Base-by-base conservation (phyloP, 495 filamentous ascomycete genomes). In the Sabuloglossum arenarium region DNA sequence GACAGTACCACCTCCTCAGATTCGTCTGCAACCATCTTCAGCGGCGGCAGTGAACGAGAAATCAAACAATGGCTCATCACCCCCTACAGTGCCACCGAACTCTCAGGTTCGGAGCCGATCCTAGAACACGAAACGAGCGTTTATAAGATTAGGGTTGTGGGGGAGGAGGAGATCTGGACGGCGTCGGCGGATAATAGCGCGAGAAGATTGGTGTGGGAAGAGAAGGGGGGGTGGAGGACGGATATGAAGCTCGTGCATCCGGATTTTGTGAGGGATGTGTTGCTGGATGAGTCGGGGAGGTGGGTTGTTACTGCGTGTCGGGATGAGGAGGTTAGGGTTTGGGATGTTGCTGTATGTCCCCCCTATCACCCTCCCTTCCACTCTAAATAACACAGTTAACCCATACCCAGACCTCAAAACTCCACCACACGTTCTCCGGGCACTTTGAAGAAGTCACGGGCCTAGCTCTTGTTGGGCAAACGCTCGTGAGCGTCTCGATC, bases 381-480 rank as follows among this genome's bases (percentile, higher is more conserved):
- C 14, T 6, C 2, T 4, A 1, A 6, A 19, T 4, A 19, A 10
- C 10, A 8, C 51, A 30, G 23, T 19, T 54, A 3, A 11, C 10
- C 16, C 34, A 62, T 43, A 29, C 34, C 24, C 45, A 74, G 61
- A 85, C 76, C 51, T 91, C 88, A 16, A 75, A 83, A 59, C 73
- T 95, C 47, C 73, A 84, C 60, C 83, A 85, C 63, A 75, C 77
- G 1, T 87, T 90, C 55, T 74, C 78, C 19, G 91, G 91, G 0
- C 91, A 98, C 66, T 96, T 78, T 65, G 87, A 97, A 60, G 91
- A 96, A 63, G 83, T 98, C 28, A 94, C 84, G 4, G 86, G 82
- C 37, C 66, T 96, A 37, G 71, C 81, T 1, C 62, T 93, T 37
- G 61, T 88, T 10, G 67, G 69, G 1, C 68, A 66, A 47, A 76